phyloP scores from a whole-genome alignment of 2,329 filamentous ascomycete species.

The Huntiella moniliformis region DNA sequence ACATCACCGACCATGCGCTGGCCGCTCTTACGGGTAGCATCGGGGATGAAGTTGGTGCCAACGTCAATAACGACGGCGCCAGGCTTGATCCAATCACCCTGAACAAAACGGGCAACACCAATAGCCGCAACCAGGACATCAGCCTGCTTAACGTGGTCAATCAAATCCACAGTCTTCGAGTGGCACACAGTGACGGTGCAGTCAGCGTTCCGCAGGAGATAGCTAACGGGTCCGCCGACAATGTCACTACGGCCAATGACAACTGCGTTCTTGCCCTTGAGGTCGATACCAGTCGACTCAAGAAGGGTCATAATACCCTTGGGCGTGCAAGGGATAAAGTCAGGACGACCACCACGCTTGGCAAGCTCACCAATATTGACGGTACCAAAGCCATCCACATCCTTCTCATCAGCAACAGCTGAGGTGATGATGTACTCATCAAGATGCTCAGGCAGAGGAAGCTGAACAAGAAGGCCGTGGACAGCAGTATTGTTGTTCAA shows the following conservation, averaged over 20 bases:
- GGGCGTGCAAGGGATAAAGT: conserved; percentile 88
- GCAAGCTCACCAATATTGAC: conserved; percentile 91
- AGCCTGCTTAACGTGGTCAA: conserved; percentile 58
- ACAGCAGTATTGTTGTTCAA: conserved; percentile 76
- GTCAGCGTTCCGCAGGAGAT: conserved; percentile 84
- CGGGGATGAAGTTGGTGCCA: conserved; percentile 87
- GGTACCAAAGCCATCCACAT: conserved; percentile 92
- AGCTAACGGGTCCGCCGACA: conserved; percentile 91
- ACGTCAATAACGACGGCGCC: conserved; percentile 95
- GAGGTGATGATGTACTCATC: conserved; percentile 83
- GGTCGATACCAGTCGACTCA: conserved; percentile 61
- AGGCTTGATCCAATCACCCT: conserved; percentile 88
- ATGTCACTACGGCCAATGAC: conserved; percentile 93
- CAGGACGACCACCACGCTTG: conserved; percentile 76
- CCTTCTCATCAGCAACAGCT: conserved; percentile 79
- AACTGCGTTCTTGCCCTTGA: conserved; percentile 81
- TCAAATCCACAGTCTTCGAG: conserved; percentile 60
- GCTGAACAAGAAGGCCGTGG: conserved; percentile 84
- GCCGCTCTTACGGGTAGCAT: conserved; percentile 78
- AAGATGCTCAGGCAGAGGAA: conserved; percentile 76
- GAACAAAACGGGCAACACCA: conserved; percentile 70
- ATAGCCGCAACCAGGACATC: conserved; percentile 89
- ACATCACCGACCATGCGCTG: conserved; percentile 88
- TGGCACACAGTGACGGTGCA: conserved; percentile 95
- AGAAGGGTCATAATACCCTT: conserved; percentile 93